These are phyloP conservation scores for Ashbya aceris DNA, from an alignment of 1,139 yeast genomes.

Conservation along the genomic window DNA sequence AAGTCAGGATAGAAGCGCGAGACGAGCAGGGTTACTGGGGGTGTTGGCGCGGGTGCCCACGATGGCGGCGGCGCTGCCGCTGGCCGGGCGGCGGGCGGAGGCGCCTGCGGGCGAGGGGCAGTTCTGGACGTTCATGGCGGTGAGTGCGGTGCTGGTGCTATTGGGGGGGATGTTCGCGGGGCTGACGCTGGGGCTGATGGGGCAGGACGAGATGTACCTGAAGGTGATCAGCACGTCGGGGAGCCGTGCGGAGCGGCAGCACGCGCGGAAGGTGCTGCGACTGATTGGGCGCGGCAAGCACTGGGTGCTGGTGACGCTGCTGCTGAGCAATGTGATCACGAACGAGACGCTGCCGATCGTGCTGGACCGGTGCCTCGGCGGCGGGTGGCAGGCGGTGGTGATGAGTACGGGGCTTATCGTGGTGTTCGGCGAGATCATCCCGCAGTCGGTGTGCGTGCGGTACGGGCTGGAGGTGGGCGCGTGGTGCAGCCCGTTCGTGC, in stretches of 20 bases:
- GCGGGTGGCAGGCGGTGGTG: constrained; percentile 96
- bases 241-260: constrained; percentile 46
- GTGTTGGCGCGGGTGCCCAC: constrained; percentile 1
- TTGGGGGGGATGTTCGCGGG: constrained; percentile 97
- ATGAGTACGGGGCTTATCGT: constrained; percentile 88
- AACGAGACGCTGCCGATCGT: constrained; percentile 94
- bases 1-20: not conserved
- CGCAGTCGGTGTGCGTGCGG: constrained; percentile 86
- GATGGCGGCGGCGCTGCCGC: constrained; percentile 2
- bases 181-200: constrained; percentile 88
- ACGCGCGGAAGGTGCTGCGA: constrained; percentile 65
- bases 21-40: not conserved
- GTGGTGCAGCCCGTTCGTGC: constrained; percentile 80
- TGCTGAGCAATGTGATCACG: constrained; percentile 82
- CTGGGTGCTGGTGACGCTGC: constrained; percentile 91
- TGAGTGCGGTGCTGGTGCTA: constrained; percentile 63
- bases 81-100: not conserved
- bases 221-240: constrained; percentile 54
- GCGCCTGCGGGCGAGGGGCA: constrained; percentile 3
- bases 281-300: constrained; percentile 82
- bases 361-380: constrained; percentile 84
- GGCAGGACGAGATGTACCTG: constrained; percentile 89
- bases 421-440: constrained; percentile 92
- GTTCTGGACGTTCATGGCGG: constrained; percentile 28
- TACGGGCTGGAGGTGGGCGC: constrained; percentile 92